phyloP scores from a whole-genome alignment of 768 basidiomycete species.

The Boletus rubropictus region DNA sequence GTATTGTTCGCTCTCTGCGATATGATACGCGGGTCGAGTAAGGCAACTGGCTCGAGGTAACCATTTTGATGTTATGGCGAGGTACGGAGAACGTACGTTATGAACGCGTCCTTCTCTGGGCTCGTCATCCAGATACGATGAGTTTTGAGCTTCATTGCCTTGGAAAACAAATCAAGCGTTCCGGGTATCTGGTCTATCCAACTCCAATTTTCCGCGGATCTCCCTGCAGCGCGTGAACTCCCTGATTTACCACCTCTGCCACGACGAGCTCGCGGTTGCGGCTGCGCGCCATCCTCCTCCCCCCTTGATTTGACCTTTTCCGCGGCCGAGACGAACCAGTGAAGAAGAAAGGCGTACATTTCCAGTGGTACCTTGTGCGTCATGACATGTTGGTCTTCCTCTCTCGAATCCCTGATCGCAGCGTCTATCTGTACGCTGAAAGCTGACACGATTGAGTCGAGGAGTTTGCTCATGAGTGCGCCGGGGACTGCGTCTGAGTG shows the following conservation, averaged over 20 bases:
- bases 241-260: slow-evolving; percentile 58
- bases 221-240: slow-evolving; percentile 35
- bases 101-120: slow-evolving; percentile 78
- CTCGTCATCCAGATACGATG: slow-evolving; percentile 89
- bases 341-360: slow-evolving; percentile 86
- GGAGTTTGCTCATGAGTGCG: slow-evolving; percentile 70
- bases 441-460: slow-evolving; percentile 81
- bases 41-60: slow-evolving; percentile 57
- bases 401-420: slow-evolving; percentile 61
- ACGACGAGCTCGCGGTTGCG: slow-evolving; percentile 45
- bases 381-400: slow-evolving; percentile 57
- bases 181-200: slow-evolving; percentile 76
- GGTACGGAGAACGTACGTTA: slow-evolving; percentile 41
- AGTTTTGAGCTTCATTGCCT: slow-evolving; percentile 58
- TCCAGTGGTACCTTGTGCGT: slow-evolving; percentile 75
- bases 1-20: slow-evolving; percentile 80
- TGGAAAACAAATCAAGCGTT: slow-evolving; percentile 65
- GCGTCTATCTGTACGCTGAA: slow-evolving; percentile 69
- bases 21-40: slow-evolving; percentile 79
- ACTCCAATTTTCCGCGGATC: slow-evolving; percentile 51
- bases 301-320: slow-evolving; percentile 65
- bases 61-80: not conserved
- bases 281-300: slow-evolving; percentile 41
- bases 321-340: slow-evolving; percentile 81
- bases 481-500: slow-evolving; percentile 57